phyloP scores from a whole-genome alignment of 768 basidiomycete genomes.

The Calocera cornea region DNA sequence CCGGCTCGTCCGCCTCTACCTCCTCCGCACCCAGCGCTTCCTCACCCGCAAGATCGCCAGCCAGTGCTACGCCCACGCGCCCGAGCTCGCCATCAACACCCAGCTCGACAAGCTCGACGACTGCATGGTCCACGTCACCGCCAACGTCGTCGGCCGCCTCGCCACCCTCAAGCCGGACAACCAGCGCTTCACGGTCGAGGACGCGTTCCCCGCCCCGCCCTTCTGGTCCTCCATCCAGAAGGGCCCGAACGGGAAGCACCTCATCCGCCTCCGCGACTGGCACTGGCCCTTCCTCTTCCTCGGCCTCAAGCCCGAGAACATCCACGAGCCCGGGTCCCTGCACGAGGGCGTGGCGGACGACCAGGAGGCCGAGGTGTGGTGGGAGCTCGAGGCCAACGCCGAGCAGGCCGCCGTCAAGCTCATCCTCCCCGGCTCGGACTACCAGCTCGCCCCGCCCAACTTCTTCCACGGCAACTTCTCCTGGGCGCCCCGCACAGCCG shows the following conservation, averaged over 20 bases:
- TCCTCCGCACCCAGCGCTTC: not conserved
- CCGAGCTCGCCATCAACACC: not conserved
- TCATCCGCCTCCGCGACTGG: constrained; percentile 12
- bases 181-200: constrained; percentile 1
- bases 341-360: constrained; percentile 10
- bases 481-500: constrained; percentile 1
- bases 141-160: constrained; percentile 21
- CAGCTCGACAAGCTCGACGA: constrained; percentile 19
- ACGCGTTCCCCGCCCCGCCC: constrained; percentile 15
- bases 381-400: constrained; percentile 21
- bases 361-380: constrained; percentile 15
- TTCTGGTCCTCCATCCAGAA: constrained; percentile 11
- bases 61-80: not conserved
- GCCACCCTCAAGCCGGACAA: constrained; percentile 20
- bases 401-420: constrained; percentile 15
- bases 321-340: not conserved
- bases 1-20: constrained; percentile 13
- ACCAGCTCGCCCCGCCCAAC: constrained; percentile 17
- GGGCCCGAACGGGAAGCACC: constrained; percentile 6
- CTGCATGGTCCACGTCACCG: constrained; percentile 21
- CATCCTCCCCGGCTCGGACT: constrained; percentile 16
- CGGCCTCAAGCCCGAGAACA: not conserved
- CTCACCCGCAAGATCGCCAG: not conserved
- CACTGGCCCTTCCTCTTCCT: not conserved
- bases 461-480: constrained; percentile 9